Evolutionary conservation across 495 filamentous ascomycete species (phyloP).

Genomic region (Penicillium lividum): DNA sequence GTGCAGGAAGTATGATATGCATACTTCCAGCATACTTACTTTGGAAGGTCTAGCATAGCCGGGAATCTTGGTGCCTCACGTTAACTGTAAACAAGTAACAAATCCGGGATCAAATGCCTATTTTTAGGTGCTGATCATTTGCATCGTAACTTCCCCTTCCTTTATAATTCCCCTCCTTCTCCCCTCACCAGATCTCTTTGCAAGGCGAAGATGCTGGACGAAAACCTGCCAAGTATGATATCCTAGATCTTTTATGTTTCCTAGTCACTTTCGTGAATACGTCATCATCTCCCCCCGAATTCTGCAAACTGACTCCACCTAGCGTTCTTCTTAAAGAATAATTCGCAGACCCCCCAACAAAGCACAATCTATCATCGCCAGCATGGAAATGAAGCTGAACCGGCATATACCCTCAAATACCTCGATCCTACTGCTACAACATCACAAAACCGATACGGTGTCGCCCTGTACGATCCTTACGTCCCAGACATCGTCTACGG

Average conservation of each 20-base stretch:
- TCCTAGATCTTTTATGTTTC: not conserved
- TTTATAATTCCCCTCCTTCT: constrained; percentile 4
- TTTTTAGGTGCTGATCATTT: constrained; percentile 16
- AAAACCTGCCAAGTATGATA: constrained; percentile 79
- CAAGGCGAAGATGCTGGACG: constrained; percentile 75
- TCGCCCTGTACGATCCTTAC: constrained; percentile 80
- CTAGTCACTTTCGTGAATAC: constrained; percentile 9
- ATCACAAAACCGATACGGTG: constrained; percentile 80
- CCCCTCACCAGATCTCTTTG: not conserved
- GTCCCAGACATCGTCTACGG: constrained; percentile 80
- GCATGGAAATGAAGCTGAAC: constrained; percentile 73
- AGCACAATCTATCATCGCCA: constrained; percentile 71
- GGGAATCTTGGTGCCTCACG: constrained; percentile 16
- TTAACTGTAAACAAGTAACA: not conserved
- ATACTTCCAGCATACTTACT: not conserved
- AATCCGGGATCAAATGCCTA: constrained; percentile 9
- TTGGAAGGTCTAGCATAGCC: not conserved
- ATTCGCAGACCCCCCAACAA: constrained; percentile 52
- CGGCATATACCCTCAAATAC: constrained; percentile 76
- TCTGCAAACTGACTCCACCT: constrained; percentile 31
- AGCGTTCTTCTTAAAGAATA: constrained; percentile 66
- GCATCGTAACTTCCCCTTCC: not conserved
- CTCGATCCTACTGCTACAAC: constrained; percentile 67
- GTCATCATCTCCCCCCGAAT: constrained; percentile 34
- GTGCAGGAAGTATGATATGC: not conserved